Base-by-base conservation (phyloP, 164 flowering plant genomes). In the Magnolia officinalis region DNA sequence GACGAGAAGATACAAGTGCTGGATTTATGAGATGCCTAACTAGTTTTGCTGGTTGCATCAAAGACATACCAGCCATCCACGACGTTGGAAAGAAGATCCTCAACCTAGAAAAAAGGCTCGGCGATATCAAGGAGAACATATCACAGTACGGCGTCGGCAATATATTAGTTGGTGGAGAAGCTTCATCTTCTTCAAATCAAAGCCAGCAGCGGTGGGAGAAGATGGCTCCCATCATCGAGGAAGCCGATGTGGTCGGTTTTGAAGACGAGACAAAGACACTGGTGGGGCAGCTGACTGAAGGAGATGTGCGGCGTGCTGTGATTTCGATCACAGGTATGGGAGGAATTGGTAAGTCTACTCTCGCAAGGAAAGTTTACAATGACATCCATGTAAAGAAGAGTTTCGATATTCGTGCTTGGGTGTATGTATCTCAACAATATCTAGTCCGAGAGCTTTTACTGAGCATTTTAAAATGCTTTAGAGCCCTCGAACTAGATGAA, bases 231-330 rank as follows among this genome's bases (percentile, higher is more conserved):
- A 72, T 78, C 16, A 84, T 80, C 58, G 88, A 88, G 58, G 87
- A 83, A 64, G 76, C 77, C n/a, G 78, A 79, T 58, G 85, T 86
- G 31, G 86, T 86, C 13, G 89, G 89, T 55, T 52, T 88, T 69
- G 91, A 86, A 64, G 84, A 59, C 0, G 87, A 85, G 55, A 78
- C 79, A 1, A 49, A 74, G 63, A 85, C 79, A 79, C 50, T 86
- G 4, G 83, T 82, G 58, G 75, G 81, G 11, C 83, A 85, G 89
- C 67, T 88, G 13, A 70, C 79, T 9, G 76, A 76, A 50, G 84
- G 83, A 11, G 13, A 11, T 63, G 18, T 2, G 2, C 50, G 61
- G 18, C 61, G 29, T 6, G 11, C 31, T 6, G 76, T 78, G 2
- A 64, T 74, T 20, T 77, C 75, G 0, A 78, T 78, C 2, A 19